These are phyloP conservation scores for Grifola frondosa DNA, from an alignment of 1,284 basidiomycete genomes.

Conservation along the genomic window DNA sequence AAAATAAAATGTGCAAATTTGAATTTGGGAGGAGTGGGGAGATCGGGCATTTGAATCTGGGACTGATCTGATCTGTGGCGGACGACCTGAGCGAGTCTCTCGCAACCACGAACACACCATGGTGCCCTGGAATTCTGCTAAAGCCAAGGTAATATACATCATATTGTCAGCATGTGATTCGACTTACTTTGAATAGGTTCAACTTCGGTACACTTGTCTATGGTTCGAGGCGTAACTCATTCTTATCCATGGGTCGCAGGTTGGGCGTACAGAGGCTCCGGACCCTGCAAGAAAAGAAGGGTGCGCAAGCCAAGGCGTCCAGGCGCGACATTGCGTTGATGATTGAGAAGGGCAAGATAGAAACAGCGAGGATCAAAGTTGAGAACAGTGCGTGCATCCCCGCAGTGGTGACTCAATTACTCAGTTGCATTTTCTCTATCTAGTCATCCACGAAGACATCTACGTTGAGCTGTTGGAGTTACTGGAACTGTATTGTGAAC, in stretches of 20 bases:
- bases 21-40: too few relatives aligned
- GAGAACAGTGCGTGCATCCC: constrained; percentile 61
- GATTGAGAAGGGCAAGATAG: constrained; percentile 76
- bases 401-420: background rate
- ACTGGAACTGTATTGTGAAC: constrained; percentile 91
- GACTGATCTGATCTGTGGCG: constrained; percentile 1
- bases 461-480: constrained; percentile 87
- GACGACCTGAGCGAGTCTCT: background rate
- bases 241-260: constrained; percentile 39
- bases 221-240: constrained; percentile 19
- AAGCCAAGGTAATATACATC: constrained; percentile 57
- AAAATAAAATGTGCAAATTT: too few relatives aligned
- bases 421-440: constrained; percentile 5
- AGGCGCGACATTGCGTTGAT: constrained; percentile 79
- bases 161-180: background rate
- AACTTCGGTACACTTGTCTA: constrained; percentile 52
- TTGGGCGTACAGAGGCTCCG: constrained; percentile 89
- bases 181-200: constrained; percentile 44
- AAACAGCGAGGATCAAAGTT: constrained; percentile 82
- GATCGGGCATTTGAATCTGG: too few relatives aligned
- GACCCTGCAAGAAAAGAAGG: constrained; percentile 91
- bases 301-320: constrained; percentile 84
- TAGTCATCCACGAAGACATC: constrained; percentile 85
- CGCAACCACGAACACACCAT: constrained; percentile 31
- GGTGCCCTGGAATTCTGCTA: constrained; percentile 68